These are phyloP conservation scores for Calonectria hongkongensis DNA, from an alignment of 2,329 filamentous ascomycete species.

Conservation along the genomic window DNA sequence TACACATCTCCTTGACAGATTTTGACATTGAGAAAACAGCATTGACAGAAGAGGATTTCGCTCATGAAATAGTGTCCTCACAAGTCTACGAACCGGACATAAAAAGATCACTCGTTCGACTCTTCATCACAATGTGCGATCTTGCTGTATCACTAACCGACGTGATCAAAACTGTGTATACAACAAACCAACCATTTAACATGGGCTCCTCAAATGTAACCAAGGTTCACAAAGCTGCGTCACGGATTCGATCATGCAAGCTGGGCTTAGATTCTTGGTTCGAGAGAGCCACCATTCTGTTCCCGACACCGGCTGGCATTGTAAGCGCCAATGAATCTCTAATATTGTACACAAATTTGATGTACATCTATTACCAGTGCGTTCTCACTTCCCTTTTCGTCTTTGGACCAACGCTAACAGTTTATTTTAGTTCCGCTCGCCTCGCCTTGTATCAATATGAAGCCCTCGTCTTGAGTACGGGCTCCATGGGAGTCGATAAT, in stretches of 20 bases:
- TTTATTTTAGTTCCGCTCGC: conserved; percentile 34
- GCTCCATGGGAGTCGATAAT: not conserved
- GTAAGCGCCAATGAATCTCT: conserved; percentile 30
- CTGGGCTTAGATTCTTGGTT: conserved; percentile 24
- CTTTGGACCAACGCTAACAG: not conserved
- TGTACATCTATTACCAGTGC: conserved; percentile 47
- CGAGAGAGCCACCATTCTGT: conserved; percentile 23
- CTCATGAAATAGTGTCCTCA: conserved; percentile 31
- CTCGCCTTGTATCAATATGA: conserved; percentile 41
- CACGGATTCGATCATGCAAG: conserved; percentile 33
- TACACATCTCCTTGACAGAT: conserved; percentile 38
- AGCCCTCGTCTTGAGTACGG: conserved; percentile 35
- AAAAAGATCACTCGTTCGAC: conserved; percentile 29
- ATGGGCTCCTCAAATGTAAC: not conserved
- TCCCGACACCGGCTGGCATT: conserved; percentile 39
- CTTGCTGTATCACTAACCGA: conserved; percentile 41
- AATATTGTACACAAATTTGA: conserved; percentile 36
- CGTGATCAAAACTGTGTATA: conserved; percentile 41
- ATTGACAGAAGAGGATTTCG: conserved; percentile 38
- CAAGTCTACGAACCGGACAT: conserved; percentile 37
- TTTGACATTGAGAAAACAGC: not conserved
- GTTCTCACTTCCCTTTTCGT: not conserved
- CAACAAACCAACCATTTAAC: conserved; percentile 20
- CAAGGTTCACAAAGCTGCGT: conserved; percentile 5
- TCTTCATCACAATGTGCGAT: conserved; percentile 43